Base-by-base conservation (phyloP, 495 filamentous ascomycete genomes). In the Penicillium roqueforti region DNA sequence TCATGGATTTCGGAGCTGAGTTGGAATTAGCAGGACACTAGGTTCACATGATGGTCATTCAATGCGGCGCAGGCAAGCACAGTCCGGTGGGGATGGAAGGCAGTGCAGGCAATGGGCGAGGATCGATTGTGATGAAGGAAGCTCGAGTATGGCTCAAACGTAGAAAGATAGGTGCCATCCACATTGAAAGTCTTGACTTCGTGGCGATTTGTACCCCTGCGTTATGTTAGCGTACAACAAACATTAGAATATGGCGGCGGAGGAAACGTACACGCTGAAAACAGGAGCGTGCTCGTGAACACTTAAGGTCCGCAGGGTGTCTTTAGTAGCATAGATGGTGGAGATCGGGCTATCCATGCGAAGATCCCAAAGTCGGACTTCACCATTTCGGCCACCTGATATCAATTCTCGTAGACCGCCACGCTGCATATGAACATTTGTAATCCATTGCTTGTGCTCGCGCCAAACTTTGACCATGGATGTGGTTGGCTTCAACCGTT, bases 231-330 rank as follows among this genome's bases (percentile, higher is more conserved):
- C 51, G 18, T 13, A 22, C 16, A 31, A 45, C 28, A n/a, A 28
- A 16, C 4, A 37, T n/a, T 9, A 54, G 23, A 7, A 16, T 37
- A 3, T 8, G 28, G 42, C 5, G 31, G 28, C n/a, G 50, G 28
- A 36, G 11, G 31, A 6, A 25, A 84, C 88, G 73, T 88, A 96
- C 91, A 92, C 84, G 62, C 90, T 90, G 76, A 97, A 95, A 6
- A 99, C 92, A 26, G 93, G 93, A 41, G 95, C 83, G 72, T 97
- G 95, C 68, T 99, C 93, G 71, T 99, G 93, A 22, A 93, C 90
- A 65, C 88, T 92, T 55, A 96, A 79, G 18, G 88, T 92, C 56
- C 90, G 78, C 58, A 96, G 76, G 13, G 87, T 87, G 57, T 89
- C 85, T 43, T 77, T 85, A n/a, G 87, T 91, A 1, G 88, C 84